A percentile compares a stretch with the other conserved stretches of the same genome.
phyloP scores from a whole-genome alignment of 352 stramenopile genomes.

The Phytopythium vexans region DNA sequence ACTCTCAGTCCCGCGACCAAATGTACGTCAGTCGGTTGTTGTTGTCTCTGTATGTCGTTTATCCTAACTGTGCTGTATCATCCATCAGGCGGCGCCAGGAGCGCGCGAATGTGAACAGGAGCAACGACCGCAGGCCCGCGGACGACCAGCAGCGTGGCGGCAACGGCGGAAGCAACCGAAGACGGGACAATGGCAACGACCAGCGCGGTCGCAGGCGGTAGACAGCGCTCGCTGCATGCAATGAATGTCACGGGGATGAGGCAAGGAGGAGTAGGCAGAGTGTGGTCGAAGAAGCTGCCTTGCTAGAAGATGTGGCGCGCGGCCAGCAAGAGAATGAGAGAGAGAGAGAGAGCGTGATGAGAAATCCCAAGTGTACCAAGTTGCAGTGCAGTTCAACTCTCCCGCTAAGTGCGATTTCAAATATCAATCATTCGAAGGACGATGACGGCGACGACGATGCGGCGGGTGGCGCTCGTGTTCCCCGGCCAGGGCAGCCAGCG shows the following conservation, averaged over 20 bases:
- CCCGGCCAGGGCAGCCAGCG: constrained; percentile 82
- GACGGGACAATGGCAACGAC: constrained; percentile 14
- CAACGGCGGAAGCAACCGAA: constrained; percentile 16
- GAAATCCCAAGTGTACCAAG: not conserved
- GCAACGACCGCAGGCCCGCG: no score
- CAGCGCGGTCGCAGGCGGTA: constrained; percentile 5
- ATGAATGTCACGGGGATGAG: no score
- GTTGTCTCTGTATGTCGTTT: not conserved
- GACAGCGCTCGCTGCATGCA: no score
- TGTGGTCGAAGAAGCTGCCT: no score
- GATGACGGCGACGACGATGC: no score
- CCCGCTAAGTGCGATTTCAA: not conserved
- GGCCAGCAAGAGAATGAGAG: no score
- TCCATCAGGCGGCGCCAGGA: not conserved
- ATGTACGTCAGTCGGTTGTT: constrained; percentile 26
- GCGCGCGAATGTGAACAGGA: not conserved
- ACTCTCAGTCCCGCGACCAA: constrained; percentile 44
- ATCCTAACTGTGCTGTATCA: not conserved
- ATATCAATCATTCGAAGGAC: no score
- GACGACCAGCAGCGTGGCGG: constrained; percentile 16
- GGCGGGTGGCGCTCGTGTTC: constrained; percentile 70
- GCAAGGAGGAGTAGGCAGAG: no score
- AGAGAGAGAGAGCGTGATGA: constrained; percentile 2
- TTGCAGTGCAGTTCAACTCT: no score
- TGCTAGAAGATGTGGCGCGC: no score